Base-by-base conservation (phyloP, 352 stramenopile genomes). In the Pythium sp. region DNA sequence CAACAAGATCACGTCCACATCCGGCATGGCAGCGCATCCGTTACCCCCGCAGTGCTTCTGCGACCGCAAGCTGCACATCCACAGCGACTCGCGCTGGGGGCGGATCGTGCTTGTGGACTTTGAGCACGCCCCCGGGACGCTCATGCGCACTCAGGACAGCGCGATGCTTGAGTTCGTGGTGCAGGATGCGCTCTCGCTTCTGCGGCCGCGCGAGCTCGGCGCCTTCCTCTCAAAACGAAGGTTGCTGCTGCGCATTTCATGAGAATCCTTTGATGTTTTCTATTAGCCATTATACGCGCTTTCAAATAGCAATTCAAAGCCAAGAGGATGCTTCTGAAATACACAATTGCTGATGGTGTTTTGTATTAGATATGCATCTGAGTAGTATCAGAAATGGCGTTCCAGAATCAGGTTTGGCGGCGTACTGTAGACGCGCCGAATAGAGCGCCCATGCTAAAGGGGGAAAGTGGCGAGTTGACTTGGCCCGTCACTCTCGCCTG, bases 91-190 rank as follows among this genome's bases (percentile, higher is more conserved):
- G 65, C 22, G 67, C 26, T 76, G 59, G 46, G 68, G 72, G 8
- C 18, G 36, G 32, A 4, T 78, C 30, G 26, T 78, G 32, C 46
- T 78, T 4, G 60, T 76, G 7, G 72, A 73, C 69, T 47, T 55
- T 41, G 20, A 38, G 9, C 30, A 54, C 9, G 60, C 64, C 0
- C 69, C 72, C 0, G 68, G 72, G 3, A 38, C 32, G 5, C 26
- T 74, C 18, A 28, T 51, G n/a, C 3, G 54, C 7, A 14, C 36
- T 24, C n/a, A n/a, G 8, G 32, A 47, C 14, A 14, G 20, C 12
- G 7, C 62, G 20, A 9, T 2, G 11, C n/a, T 62, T 1, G 62
- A 68, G 62, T 56, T 54, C 26, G 62, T 41, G 1, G 62, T 70
- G 28, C 12, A 72, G 14, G 70, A 36, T 7, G 47, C 32, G 20